Base-by-base conservation (phyloP, 108 stramenopile genomes). In the Nitzschia sp. region DNA sequence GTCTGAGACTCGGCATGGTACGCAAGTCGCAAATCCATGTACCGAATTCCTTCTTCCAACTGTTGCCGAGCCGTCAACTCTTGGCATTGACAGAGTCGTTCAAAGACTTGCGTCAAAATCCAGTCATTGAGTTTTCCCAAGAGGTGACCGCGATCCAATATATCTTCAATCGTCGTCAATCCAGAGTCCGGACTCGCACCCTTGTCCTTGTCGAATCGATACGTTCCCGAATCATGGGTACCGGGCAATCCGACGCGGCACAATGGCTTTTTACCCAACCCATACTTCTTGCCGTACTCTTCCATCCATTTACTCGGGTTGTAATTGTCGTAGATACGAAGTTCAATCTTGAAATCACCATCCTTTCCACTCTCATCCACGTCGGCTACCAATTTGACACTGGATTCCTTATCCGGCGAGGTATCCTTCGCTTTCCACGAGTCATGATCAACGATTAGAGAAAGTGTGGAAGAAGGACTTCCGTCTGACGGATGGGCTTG, bases 211-310 rank as follows among this genome's bases (percentile, higher is more conserved):
- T 75, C 60, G 48, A 68, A 75, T 5, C 28, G 6, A 44, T 66
- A 75, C 16, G 74, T 75, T 3, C 67, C 74, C 46, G 66, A 68
- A 45, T 75, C 74, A 45, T 75, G 74, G 1, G 74, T 75, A 35
- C 74, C 74, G 1, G 74, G 74, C 9, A 75, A 46, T 11, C 59
- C 74, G 1, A 75, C 67, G 9, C 44, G 53, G 54, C 67, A 68
- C 11, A 75, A 34, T 9, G 59, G 50, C 15, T 58, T 74, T 9
- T 41, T 25, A 9, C 66, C 66, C 45, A 69, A 58, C 6, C 48
- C 53, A 45, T 61, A 31, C 35, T 75, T 54, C 1, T 56, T 35
- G 6, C 44, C 53, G 25, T 38, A 35, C 21, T 68, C 67, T 29
- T 45, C 61, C 74, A 75, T 68, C 67, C 74, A 63, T 19, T 30